Evolutionary conservation across 106 monocot genomes (phyloP), one percentile per base, ranked within the genome.

Genomic region (Acorus gramineus): DNA sequence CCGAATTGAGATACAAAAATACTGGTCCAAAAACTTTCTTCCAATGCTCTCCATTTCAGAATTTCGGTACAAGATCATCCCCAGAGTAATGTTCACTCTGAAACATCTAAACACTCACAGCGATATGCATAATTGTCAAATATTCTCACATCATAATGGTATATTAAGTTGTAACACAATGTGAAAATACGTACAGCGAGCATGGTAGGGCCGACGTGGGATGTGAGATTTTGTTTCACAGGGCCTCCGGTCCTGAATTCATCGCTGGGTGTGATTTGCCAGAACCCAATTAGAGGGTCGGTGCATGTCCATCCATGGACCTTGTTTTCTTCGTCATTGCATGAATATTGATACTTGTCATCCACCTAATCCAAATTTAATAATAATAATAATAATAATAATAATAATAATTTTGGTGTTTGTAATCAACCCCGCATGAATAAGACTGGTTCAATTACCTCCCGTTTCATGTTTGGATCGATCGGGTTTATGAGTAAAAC

Each of bases 261-360:
- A 54, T 90, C 74, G 50, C 95, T 96, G 0, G 95, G 95, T 14
- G 95, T 96, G 53, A 96, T 91, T 50, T 78, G 70, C 87, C 92
- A 93, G 60, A 93, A 88, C 4, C 93, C 93, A 43, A 76, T 77
- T 2, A 81, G 71, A 14, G 74, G 79, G 42, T 93, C 70, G 7
- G 42, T 61, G 52, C 72, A 75, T 42, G 88, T 85, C 93, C 93
- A 93, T 50, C 93, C 88, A 70, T 93, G 93, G 12, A 93, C 88
- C 13, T 59, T 71, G 71, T 76, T 96, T 55, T 90, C 82, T 70
- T 87, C 76, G 63, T 96, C 68, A 2, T 96, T 80, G 50, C 73
- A 73, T 0, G 95, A 96, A 52, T 96, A 96, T 61, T 96, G 95
- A 44, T 90, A 96, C 62, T 96, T 96, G 65, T 96, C 95, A 74